Evolutionary conservation across 805 yeast species (phyloP), one percentile per base, ranked within the genome.

Genomic region (Lipomyces chichibuensis): DNA sequence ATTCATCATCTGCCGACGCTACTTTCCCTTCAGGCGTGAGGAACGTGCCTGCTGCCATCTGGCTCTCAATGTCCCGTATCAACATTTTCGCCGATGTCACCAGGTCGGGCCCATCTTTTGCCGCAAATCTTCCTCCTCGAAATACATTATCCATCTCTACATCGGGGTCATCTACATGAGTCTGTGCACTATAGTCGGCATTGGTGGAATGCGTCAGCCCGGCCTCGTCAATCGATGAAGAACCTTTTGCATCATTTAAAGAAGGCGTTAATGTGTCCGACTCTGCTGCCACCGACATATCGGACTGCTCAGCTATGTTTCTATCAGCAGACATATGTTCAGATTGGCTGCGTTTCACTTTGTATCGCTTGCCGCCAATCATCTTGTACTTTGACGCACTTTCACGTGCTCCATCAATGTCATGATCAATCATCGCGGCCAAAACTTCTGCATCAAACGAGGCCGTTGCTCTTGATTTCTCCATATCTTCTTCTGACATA

Each of bases 31-130:
- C 59, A 13, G 70, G 70, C 13, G 68, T 62, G 27, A 64, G 63
- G 14, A 67, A 61, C 32, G 65, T 67, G 55, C 70, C 70, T 17
- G 62, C 69, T 5, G 54, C 62, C 33, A 67, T 60, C 59, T 67
- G 67, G 3, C 65, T 56, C 55, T 65, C 51, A 37, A 67, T 61
- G 55, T 67, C 68, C 2, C 65, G 62, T 32, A 59, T 63, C 23
- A 67, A 68, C 59, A 67, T 61, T 7, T 33, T 55, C 29, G 65
- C 66, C 27, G 70, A 67, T 17, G 70, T 60, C 8, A 49, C 57
- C 37, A 67, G 52, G 25, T 67, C 70, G 3, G 66, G 68, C 9
- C 65, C 57, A 11, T 23, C 17, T 9, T 51, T 32, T 7, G 32
- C 32, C 8, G 46, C 52, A 9, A 11, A 43, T n/a, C 32, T 23